A percentile compares a stretch with the other conserved stretches of the same genome.
phyloP scores from a whole-genome alignment of 495 filamentous ascomycete genomes.

The Collariella sp. region DNA sequence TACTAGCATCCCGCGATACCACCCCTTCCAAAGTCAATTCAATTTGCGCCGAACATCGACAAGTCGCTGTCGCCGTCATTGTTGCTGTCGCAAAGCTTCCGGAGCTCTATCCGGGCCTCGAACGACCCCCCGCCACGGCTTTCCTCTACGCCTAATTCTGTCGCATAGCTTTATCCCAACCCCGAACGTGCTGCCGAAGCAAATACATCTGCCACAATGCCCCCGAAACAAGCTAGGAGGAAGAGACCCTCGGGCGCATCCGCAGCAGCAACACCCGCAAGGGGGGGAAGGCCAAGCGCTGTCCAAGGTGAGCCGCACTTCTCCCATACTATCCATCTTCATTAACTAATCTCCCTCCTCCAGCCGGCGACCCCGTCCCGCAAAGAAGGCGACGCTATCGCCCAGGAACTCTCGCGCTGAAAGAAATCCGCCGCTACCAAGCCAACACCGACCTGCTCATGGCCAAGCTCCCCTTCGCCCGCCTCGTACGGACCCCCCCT shows the following conservation, averaged over 20 bases:
- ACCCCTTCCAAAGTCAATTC: not conserved
- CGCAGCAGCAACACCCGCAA: not conserved
- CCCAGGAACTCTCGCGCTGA: conserved; percentile 75
- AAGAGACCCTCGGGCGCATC: not conserved
- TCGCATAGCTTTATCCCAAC: not conserved
- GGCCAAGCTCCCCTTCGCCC: conserved; percentile 74
- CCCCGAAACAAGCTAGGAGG: conserved; percentile 2
- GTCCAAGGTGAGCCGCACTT: conserved; percentile 23
- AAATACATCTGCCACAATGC: not conserved
- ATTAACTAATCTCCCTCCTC: not conserved
- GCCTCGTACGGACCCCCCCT: conserved; percentile 51
- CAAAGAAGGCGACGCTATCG: conserved; percentile 60
- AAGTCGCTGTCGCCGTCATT: not conserved
- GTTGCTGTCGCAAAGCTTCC: conserved; percentile 2
- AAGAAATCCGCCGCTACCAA: conserved; percentile 82
- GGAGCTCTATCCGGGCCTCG: not conserved
- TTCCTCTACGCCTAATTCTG: not conserved
- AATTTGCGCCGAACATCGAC: not conserved
- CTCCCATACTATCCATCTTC: not conserved
- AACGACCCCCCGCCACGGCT: not conserved
- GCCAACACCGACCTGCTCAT: conserved; percentile 72
- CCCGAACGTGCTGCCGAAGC: not conserved
- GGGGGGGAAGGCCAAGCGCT: conserved; percentile 11
- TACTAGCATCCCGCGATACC: not conserved
- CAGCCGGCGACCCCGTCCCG: conserved; percentile 68